Conservation (phyloP, 2,329 filamentous ascomycete species). For the Didymella pomorum region DNA sequence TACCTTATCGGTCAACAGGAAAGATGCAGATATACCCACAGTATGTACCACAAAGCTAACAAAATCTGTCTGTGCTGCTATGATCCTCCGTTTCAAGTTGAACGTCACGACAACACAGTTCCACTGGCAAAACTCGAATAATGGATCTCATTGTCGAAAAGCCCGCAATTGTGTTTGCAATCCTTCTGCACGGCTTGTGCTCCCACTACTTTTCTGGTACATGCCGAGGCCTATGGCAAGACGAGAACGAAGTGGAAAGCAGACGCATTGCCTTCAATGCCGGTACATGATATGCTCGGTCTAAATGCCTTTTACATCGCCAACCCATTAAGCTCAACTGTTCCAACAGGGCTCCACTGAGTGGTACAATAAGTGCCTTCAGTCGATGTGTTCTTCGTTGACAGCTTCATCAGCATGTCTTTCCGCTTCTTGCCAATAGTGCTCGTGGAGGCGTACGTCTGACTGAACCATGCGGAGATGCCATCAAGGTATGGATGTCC, state of each 20-base stretch:
- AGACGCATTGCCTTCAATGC: not conserved
- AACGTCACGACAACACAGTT: not conserved
- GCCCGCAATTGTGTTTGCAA: not conserved
- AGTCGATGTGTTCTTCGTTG: too few species aligned
- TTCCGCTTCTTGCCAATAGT: too few species aligned
- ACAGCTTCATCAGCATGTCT: too few species aligned
- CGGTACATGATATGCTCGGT: not conserved
- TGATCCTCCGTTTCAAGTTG: not conserved
- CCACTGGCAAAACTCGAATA: not conserved
- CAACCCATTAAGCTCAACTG: not conserved
- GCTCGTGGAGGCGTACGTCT: too few species aligned
- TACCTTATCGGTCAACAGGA: not conserved
- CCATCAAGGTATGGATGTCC: too few species aligned
- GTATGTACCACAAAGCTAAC: not conserved
- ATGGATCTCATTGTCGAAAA: not conserved
- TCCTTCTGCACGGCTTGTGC: too few species aligned
- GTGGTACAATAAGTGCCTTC: too few species aligned
- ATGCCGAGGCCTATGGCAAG: not conserved
- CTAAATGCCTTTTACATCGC: too few species aligned
- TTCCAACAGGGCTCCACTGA: too few species aligned
- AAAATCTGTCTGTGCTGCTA: not conserved
- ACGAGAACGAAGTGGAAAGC: not conserved
- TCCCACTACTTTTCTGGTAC: not conserved
- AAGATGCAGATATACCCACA: not conserved
- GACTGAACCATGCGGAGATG: too few species aligned